Evolutionary conservation across 1,139 yeast species (phyloP).

Genomic region (Spathaspora sp.): DNA sequence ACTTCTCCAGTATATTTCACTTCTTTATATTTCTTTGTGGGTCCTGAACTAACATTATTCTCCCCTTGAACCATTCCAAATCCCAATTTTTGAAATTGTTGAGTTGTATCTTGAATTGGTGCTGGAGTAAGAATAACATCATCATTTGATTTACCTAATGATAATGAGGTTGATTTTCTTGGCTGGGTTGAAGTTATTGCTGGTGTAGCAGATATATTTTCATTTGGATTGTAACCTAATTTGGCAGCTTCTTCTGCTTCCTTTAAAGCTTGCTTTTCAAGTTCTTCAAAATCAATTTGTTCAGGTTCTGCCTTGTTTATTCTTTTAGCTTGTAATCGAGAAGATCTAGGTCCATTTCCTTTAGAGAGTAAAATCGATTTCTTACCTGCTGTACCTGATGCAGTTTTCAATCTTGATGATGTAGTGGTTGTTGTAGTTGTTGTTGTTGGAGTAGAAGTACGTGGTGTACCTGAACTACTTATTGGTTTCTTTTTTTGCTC

Average conservation of each 20-base stretch:
- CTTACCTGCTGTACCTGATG: constrained; percentile 11
- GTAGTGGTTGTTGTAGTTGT: constrained; percentile 20
- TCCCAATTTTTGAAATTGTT: constrained; percentile 74
- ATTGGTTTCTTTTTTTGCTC: constrained; percentile 27
- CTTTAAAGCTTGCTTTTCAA: constrained; percentile 80
- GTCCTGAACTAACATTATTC: constrained; percentile 31
- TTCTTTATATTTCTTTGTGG: constrained; percentile 46
- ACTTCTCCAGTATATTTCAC: constrained; percentile 68
- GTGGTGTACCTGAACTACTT: constrained; percentile 15
- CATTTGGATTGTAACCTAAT: constrained; percentile 70
- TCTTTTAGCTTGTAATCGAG: constrained; percentile 55
- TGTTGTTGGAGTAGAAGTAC: constrained; percentile 16
- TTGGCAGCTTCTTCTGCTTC: constrained; percentile 75
- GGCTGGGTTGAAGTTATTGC: constrained; percentile 6
- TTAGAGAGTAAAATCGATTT: constrained; percentile 42
- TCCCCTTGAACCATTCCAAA: constrained; percentile 73
- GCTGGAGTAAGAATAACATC: constrained; percentile 22
- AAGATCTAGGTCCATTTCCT: constrained; percentile 51
- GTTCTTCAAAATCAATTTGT: constrained; percentile 87
- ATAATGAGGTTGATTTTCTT: constrained; percentile 15
- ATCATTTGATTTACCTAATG: constrained; percentile 11
- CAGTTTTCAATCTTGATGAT: constrained; percentile 20
- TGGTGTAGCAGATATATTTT: constrained; percentile 21
- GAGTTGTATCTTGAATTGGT: constrained; percentile 60
- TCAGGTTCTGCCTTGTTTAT: constrained; percentile 48